Evolutionary conservation across 2,329 filamentous ascomycete genomes (phyloP), one percentile per base, ranked within the genome.

Genomic region (Drechslerella dactyloides): DNA sequence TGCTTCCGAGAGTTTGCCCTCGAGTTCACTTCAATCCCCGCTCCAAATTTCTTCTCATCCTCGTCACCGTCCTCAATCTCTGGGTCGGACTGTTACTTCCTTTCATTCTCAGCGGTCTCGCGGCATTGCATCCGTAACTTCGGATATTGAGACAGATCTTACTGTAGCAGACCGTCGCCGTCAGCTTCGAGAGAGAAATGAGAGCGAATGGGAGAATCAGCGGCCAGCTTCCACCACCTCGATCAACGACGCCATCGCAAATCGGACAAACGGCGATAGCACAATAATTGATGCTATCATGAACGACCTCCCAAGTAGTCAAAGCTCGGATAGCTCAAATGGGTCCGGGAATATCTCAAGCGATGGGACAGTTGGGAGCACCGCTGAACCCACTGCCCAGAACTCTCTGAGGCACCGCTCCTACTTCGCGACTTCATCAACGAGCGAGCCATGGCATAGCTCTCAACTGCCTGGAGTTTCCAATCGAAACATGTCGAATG

Each of bases 71-170:
- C 23, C 48, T 44, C 54, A 51, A 48, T 44, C 66, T 50, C 33
- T 59, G 19, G 56, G 37, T 27, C 59, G 48, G 51, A 51, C 54
- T 51, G 68, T 65, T 56, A 33, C 55, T 15, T 72, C 65, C 37
- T 23, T 65, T 35, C 66, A 54, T 61, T 65, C 66, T 60, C 59
- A 63, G 21, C 60, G 66, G 55, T 54, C 60, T 42, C 68, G 68
- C 53, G 40, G 55, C 48, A 56, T 72, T 30, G 57, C 60, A 7
- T 65, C 68, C 46, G 52, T 72, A 61, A 65, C 60, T 27, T 40
- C 60, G 57, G 68, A 72, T 72, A 72, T 72, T 72, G 68, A 72
- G 55, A 72, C 60, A 65, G 68, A 72, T 60, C 60, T 42, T 72
- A 53, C 33, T 65, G 68, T 52, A 72, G 68, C 60, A 72, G 60